These are phyloP conservation scores for Irineochytrium annulatum DNA, from an alignment of 192 early-diverging fungal genomes.

Conservation along the genomic window DNA sequence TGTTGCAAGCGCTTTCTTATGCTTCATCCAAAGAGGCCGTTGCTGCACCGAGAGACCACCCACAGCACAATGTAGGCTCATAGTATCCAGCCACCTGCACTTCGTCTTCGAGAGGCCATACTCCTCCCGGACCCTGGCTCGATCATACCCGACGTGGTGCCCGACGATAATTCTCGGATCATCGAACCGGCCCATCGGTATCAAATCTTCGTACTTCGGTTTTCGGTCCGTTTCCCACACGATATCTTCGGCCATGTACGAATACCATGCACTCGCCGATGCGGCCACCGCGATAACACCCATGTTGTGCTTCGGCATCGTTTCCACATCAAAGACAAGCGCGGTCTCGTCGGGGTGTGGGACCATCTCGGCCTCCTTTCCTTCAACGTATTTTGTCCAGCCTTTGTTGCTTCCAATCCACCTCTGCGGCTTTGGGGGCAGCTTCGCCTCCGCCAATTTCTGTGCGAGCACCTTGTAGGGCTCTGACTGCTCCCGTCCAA, in stretches of 20 bases:
- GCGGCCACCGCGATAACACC: slow-evolving; percentile 77
- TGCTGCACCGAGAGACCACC: slow-evolving; percentile 90
- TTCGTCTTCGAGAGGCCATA: slow-evolving; percentile 59
- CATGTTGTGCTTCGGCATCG: slow-evolving; percentile 58
- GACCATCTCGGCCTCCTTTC: slow-evolving; percentile 28
- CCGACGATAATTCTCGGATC: slow-evolving; percentile 67
- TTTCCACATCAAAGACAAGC: slow-evolving; percentile 87
- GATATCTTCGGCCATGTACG: slow-evolving; percentile 49
- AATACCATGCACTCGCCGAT: slow-evolving; percentile 77
- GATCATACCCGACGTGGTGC: slow-evolving; percentile 91
- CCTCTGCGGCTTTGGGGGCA: slow-evolving; percentile 11
- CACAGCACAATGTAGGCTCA: slow-evolving; percentile 86
- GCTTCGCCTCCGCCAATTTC: slow-evolving; percentile 39
- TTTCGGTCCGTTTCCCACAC: no score
- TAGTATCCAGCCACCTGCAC: slow-evolving; percentile 80
- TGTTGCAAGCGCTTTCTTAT: slow-evolving; percentile 50
- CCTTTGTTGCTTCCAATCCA: slow-evolving; percentile 46
- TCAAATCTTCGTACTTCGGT: slow-evolving; percentile 37
- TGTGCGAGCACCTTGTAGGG: slow-evolving; percentile 55
- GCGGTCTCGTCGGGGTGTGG: slow-evolving; percentile 50
- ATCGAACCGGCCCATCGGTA: slow-evolving; percentile 56
- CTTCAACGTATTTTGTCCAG: slow-evolving; percentile 81
- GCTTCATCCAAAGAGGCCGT: slow-evolving; percentile 70
- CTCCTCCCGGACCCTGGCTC: slow-evolving; percentile 82
- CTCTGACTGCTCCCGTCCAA: slow-evolving; percentile 64